These are phyloP conservation scores for Penicillium pancosmium DNA, from an alignment of 495 filamentous ascomycete species.

Conservation along the genomic window DNA sequence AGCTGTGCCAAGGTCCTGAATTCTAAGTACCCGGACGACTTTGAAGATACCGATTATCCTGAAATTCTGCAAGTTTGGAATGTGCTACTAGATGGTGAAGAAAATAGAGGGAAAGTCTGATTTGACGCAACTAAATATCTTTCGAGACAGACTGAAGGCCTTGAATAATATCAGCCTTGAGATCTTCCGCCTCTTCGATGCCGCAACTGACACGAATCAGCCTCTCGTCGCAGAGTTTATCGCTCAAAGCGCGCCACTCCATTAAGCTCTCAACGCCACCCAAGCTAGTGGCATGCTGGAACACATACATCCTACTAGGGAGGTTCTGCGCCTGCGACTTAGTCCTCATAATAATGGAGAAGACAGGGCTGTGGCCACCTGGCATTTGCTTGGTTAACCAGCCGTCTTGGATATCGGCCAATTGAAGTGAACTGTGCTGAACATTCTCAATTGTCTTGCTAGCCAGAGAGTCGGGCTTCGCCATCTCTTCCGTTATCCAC, in stretches of 20 bases:
- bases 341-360: conserved; percentile 65
- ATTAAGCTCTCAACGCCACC: conserved; percentile 93
- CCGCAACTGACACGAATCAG: conserved; percentile 18
- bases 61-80: too few species aligned
- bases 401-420: conserved; percentile 36
- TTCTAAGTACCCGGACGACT: too few species aligned
- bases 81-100: too few species aligned
- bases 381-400: conserved; percentile 92
- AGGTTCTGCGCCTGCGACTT: conserved; percentile 63
- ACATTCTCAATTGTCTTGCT: conserved; percentile 56
- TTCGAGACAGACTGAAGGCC: neutral
- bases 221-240: conserved; percentile 9
- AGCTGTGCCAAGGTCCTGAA: too few species aligned
- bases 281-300: conserved; percentile 90
- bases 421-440: conserved; percentile 75
- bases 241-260: conserved; percentile 63
- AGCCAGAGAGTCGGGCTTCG: conserved; percentile 38
- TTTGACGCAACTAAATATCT: too few species aligned
- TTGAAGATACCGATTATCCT: too few species aligned
- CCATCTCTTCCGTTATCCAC: conserved; percentile 62
- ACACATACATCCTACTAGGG: conserved; percentile 64
- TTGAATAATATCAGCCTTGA: conserved; percentile 18
- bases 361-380: conserved; percentile 83
- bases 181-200: conserved; percentile 21
- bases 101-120: too few species aligned